Evolutionary conservation across 1,284 basidiomycete species (phyloP).

Genomic region (Schizophyllum commune): DNA sequence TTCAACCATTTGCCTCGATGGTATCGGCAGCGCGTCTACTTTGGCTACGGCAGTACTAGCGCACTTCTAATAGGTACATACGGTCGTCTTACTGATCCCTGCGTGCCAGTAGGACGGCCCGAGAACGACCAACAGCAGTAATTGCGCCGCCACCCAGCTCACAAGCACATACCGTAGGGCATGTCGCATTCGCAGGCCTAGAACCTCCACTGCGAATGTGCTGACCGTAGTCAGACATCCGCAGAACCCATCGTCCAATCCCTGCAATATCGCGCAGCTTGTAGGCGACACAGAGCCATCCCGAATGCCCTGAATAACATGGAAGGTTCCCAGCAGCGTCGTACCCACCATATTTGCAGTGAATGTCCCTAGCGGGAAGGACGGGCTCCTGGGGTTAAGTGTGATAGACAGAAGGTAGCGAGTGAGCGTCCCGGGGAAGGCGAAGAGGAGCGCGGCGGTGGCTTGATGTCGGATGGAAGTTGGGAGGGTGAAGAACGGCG

Average conservation of each 20-base stretch:
- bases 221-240: constrained; percentile 93
- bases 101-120: constrained; percentile 56
- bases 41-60: background rate
- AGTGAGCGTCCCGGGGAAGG: constrained; percentile 82
- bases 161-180: constrained; percentile 62
- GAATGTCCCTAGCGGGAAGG: constrained; percentile 85
- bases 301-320: constrained; percentile 57
- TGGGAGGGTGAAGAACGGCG: constrained; percentile 73
- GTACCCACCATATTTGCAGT: constrained; percentile 81
- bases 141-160: constrained; percentile 68
- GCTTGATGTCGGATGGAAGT: constrained; percentile 69
- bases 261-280: constrained; percentile 70
- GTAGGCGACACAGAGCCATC: constrained; percentile 33
- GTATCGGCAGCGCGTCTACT: no score
- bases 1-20: background rate
- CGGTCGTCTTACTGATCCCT: constrained; percentile 23
- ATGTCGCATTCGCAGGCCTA: constrained; percentile 46
- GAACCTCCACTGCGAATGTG: constrained; percentile 84
- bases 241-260: constrained; percentile 87
- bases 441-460: constrained; percentile 85
- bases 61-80: constrained; percentile 22
- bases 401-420: constrained; percentile 73
- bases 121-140: constrained; percentile 68
- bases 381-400: constrained; percentile 59
- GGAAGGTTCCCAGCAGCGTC: constrained; percentile 64